Evolutionary conservation across 106 monocot species (phyloP), one percentile per base, ranked within the genome.

Genomic region (Allium fistulosum): DNA sequence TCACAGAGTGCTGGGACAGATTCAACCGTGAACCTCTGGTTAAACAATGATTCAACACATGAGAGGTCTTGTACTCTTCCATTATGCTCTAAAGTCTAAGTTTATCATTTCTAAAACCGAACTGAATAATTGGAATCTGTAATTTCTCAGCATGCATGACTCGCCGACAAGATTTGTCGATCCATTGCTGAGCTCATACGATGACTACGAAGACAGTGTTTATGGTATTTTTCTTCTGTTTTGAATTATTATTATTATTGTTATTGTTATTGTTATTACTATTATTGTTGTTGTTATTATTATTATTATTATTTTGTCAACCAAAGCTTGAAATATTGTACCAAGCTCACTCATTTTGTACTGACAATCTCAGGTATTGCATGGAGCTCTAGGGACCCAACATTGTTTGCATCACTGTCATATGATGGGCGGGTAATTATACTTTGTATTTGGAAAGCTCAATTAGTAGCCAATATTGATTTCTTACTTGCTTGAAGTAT

Each of bases 1-100:
- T 75, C 78, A 11, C 82, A 97, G 97, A 97, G 89, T 87, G 84
- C 88, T 67, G 97, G 97, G 62, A 97, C 92, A 60, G 97, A 92
- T 80, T 97, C 97, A 73, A 76, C 97, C 77, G 97, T 97, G 16
- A 92, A 90, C 61, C 84, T 97, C 60, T 92, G 88, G 86, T 73
- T 74, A 60, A 73, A 56, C 69, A 75, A 81, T 47, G 77, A 85
- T 71, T 83, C 68, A 62, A 66, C 74, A 57, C 60, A 69, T 62
- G 91, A 91, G 75, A 82, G 91, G 88, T 95, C 51, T 56, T 70
- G 9, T 52, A 46, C 17, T 65, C 26, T 66, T 18, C 46, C 26
- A 37, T 49, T 27, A 17, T 22, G 17, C 51, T 17, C 37, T 37
- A 37, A 37, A 37, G 37, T 37, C 37, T 37, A 37, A 37, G 37